These are phyloP conservation scores for Penicillium samsonianum DNA, from an alignment of 495 filamentous ascomycete genomes.

Conservation along the genomic window DNA sequence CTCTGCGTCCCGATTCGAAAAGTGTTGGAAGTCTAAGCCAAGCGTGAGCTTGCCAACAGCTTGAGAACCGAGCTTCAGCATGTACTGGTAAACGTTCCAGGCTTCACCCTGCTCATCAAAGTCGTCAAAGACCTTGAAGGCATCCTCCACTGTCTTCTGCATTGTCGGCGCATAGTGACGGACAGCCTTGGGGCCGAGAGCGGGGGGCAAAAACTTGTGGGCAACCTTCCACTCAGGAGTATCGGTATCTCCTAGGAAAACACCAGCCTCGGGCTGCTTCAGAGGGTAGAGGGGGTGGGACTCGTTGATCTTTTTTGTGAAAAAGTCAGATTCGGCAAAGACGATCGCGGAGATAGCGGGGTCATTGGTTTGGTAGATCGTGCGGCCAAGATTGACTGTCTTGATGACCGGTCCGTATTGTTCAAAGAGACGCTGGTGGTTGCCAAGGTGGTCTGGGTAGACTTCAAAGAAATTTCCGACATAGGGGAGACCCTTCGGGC, in stretches of 20 bases:
- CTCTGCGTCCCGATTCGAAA: conserved; percentile 38
- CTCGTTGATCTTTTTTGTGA: conserved; percentile 53
- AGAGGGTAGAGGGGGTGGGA: conserved; percentile 50
- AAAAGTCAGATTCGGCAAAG: conserved; percentile 50
- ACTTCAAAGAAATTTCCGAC: conserved; percentile 56
- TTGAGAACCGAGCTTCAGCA: conserved; percentile 56
- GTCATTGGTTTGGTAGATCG: conserved; percentile 51
- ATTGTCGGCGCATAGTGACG: conserved; percentile 55
- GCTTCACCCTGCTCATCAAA: conserved; percentile 47
- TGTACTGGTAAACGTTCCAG: conserved; percentile 59
- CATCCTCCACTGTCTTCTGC: conserved; percentile 43
- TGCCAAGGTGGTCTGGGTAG: conserved; percentile 59
- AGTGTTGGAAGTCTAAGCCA: conserved; percentile 54
- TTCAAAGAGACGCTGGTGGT: conserved; percentile 55
- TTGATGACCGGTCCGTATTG: conserved; percentile 56
- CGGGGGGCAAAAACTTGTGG: conserved; percentile 58
- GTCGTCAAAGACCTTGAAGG: conserved; percentile 54
- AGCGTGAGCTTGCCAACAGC: conserved; percentile 51
- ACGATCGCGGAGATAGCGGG: conserved; percentile 40
- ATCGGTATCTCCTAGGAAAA: conserved; percentile 56
- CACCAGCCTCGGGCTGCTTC: conserved; percentile 40
- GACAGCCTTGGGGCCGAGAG: conserved; percentile 54
- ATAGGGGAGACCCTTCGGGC: conserved; percentile 49
- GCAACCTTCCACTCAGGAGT: conserved; percentile 43
- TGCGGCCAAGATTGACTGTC: conserved; percentile 53